These are phyloP conservation scores for Apophysomyces variabilis DNA, from an alignment of 371 early-diverging fungal species.

Conservation along the genomic window DNA sequence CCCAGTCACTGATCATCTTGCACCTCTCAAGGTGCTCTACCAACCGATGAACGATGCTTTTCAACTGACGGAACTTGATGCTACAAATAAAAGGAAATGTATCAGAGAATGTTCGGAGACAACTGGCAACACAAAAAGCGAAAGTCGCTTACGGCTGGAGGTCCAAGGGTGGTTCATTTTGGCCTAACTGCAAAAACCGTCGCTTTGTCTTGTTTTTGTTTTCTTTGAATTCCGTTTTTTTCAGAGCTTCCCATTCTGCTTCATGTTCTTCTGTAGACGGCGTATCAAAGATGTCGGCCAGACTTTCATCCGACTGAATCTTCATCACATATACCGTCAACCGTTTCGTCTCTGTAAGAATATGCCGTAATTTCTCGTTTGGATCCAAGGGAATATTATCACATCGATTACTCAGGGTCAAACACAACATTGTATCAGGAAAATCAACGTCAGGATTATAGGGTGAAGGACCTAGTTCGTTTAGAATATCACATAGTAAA, in stretches of 20 bases:
- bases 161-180: conserved; percentile 37
- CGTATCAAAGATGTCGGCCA: conserved; percentile 85
- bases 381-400: conserved; percentile 68
- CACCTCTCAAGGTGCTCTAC: conserved; percentile 45
- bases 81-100: conserved; percentile 14
- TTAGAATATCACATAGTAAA: conserved; percentile 76
- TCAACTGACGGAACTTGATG: conserved; percentile 39
- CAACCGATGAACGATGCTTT: conserved; percentile 35
- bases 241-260: conserved; percentile 62
- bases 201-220: conserved; percentile 29
- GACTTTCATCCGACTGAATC: conserved; percentile 78
- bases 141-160: conserved; percentile 31
- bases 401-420: conserved; percentile 74
- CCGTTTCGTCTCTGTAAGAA: conserved; percentile 91
- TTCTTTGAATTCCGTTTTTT: conserved; percentile 49
- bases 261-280: conserved; percentile 79
- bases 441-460: conserved; percentile 54
- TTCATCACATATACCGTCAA: conserved; percentile 80
- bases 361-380: conserved; percentile 64
- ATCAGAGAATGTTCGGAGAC: neutral
- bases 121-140: neutral
- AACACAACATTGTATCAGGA: conserved; percentile 68
- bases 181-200: conserved; percentile 36
- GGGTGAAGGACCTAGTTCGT: conserved; percentile 83
- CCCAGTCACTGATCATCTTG: conserved; percentile 63